phyloP scores from a whole-genome alignment of 192 early-diverging fungal genomes.

The Hyaloraphidium curvatum region DNA sequence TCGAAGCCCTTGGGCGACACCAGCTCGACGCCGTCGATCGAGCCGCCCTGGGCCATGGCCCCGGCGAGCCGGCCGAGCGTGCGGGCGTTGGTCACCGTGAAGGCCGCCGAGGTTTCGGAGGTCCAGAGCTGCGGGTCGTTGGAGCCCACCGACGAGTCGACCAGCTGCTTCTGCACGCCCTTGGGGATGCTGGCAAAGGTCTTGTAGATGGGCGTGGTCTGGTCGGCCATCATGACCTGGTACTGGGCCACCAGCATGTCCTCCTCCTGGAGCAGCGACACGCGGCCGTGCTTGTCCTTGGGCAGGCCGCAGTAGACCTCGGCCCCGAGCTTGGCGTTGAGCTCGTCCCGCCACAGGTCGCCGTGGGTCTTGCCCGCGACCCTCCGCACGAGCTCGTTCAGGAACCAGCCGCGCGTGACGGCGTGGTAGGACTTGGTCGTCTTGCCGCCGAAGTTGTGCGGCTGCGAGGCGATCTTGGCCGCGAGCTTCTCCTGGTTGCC shows the following conservation, averaged over 20 bases:
- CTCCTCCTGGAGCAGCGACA: no score
- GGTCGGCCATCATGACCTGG: no score
- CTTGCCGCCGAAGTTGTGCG: conserved; percentile 39
- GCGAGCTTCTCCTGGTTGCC: conserved; percentile 28
- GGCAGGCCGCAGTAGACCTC: no score
- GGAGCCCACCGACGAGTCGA: no score
- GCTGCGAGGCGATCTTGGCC: conserved; percentile 26
- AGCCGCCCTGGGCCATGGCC: neutral
- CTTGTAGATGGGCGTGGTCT: no score
- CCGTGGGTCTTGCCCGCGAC: neutral
- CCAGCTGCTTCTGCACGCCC: no score
- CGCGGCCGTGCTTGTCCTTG: no score
- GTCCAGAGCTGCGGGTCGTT: no score
- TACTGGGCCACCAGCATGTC: no score
- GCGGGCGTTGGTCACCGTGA: neutral
- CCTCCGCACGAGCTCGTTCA: conserved; percentile 28
- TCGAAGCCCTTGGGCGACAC: neutral
- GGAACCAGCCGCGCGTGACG: conserved; percentile 45
- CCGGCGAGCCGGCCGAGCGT: neutral
- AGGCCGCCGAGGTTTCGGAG: neutral
- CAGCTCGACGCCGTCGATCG: neutral
- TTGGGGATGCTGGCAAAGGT: no score
- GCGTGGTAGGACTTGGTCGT: conserved; percentile 3
- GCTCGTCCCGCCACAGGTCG: neutral
- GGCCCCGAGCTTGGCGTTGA: neutral